phyloP scores from a whole-genome alignment of 2,329 filamentous ascomycete genomes.

The Penicillium occitanis region DNA sequence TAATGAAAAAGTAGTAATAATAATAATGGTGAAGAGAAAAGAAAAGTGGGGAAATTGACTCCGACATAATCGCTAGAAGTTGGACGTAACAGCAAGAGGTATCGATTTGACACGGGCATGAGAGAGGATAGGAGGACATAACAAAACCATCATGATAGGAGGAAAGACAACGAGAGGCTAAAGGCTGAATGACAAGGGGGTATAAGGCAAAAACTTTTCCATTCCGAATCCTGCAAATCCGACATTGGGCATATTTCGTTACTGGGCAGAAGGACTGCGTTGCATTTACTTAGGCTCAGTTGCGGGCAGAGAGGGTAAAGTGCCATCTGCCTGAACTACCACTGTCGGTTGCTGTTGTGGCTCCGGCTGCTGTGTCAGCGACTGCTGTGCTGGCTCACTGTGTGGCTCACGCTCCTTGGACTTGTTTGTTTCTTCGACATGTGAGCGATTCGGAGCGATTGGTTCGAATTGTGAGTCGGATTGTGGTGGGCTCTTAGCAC shows the following conservation, averaged over 20 bases:
- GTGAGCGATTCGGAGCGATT: background rate
- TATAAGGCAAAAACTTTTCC: constrained; percentile 20
- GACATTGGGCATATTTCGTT: constrained; percentile 5
- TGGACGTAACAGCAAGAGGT: constrained; percentile 12
- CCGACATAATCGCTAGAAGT: constrained; percentile 19
- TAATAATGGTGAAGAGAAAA: constrained; percentile 6
- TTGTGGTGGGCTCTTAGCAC: constrained; percentile 53
- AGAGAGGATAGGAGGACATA: background rate
- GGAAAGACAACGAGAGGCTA: constrained; percentile 12
- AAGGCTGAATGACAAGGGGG: constrained; percentile 16
- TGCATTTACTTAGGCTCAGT: constrained; percentile 6
- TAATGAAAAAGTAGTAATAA: constrained; percentile 7
- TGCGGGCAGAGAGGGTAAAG: background rate
- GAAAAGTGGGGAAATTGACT: background rate
- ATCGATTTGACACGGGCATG: constrained; percentile 4
- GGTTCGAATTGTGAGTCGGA: constrained; percentile 26
- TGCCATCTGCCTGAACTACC: background rate
- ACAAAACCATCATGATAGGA: constrained; percentile 7
- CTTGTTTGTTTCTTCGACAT: constrained; percentile 12
- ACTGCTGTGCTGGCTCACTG: constrained; percentile 1
- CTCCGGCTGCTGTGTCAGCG: constrained; percentile 3
- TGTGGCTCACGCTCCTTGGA: constrained; percentile 1
- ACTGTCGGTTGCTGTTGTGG: background rate
- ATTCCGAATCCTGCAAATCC: constrained; percentile 14
- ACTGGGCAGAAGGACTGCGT: background rate